Evolutionary conservation across 495 filamentous ascomycete species (phyloP).

Genomic region (Penicillium maclennaniae): DNA sequence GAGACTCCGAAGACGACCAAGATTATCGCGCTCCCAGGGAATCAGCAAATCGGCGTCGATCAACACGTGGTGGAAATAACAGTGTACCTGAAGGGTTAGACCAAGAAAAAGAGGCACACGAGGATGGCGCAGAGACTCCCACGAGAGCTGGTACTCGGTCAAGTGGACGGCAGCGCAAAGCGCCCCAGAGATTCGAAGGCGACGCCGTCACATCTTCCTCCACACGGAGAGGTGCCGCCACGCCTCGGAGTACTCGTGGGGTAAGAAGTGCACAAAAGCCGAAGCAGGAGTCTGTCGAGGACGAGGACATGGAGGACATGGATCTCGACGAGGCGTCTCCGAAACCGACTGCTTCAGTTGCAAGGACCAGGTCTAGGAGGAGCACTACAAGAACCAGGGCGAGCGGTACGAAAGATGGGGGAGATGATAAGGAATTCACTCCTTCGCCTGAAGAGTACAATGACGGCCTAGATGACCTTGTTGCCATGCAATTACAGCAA

Average conservation of each 20-base stretch:
- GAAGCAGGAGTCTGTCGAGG: slow-evolving; percentile 14
- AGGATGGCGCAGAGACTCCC: slow-evolving; percentile 22
- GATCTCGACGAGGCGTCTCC: slow-evolving; percentile 20
- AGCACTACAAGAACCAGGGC: slow-evolving; percentile 22
- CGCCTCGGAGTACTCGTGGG: slow-evolving; percentile 22
- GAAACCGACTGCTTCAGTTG: slow-evolving; percentile 11
- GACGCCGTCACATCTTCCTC: slow-evolving; percentile 23
- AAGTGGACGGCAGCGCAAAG: slow-evolving; percentile 41
- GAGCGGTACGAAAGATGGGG: slow-evolving; percentile 11
- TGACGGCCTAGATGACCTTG: slow-evolving; percentile 41
- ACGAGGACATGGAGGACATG: slow-evolving; percentile 18
- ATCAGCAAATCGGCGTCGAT: slow-evolving; percentile 26
- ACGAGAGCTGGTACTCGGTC: slow-evolving; percentile 27
- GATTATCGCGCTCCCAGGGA: slow-evolving; percentile 16
- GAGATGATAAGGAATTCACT: slow-evolving; percentile 18
- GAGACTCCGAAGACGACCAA: slow-evolving; percentile 12
- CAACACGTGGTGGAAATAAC: slow-evolving; percentile 15
- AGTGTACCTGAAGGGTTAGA: slow-evolving; percentile 3
- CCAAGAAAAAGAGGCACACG: slow-evolving; percentile 3
- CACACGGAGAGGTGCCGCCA: slow-evolving; percentile 20
- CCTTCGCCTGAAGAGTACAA: slow-evolving; percentile 30
- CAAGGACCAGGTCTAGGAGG: slow-evolving; percentile 31
- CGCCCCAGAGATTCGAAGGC: slow-evolving; percentile 36
- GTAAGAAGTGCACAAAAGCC: slow-evolving; percentile 24
- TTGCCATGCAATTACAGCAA: slow-evolving; percentile 42